These are phyloP conservation scores for Venturia carpophila DNA, from an alignment of 2,329 filamentous ascomycete species.

Conservation along the genomic window DNA sequence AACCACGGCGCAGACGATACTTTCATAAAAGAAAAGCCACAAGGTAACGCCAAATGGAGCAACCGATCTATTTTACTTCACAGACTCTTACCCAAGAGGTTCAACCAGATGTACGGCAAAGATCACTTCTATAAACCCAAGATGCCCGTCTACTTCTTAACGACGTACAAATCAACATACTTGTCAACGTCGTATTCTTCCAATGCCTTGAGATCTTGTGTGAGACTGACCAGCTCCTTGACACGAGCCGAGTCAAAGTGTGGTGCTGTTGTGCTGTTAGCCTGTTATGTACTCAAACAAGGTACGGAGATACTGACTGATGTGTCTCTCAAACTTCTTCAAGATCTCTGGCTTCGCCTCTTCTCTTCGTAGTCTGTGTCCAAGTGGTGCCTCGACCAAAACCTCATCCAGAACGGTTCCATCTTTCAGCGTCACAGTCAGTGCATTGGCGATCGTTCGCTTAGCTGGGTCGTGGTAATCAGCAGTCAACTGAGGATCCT, in stretches of 20 bases:
- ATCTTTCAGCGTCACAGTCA: conserved; percentile 91
- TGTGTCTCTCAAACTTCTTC: conserved; percentile 89
- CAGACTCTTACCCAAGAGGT: not conserved
- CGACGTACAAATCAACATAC: conserved; percentile 82
- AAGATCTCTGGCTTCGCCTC: conserved; percentile 98
- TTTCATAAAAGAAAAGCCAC: not conserved
- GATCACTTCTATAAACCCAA: too few species aligned
- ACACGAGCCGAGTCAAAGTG: conserved; percentile 48
- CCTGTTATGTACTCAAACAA: not conserved
- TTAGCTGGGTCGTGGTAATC: conserved; percentile 93
- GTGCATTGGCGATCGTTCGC: conserved; percentile 93
- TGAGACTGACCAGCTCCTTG: conserved; percentile 72
- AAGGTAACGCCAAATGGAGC: not conserved
- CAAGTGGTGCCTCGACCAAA: conserved; percentile 86
- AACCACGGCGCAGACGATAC: not conserved
- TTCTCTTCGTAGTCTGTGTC: conserved; percentile 81
- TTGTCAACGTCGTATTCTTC: conserved; percentile 80
- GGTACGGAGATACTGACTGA: conserved; percentile 64
- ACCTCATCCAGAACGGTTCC: conserved; percentile 87
- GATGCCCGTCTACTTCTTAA: not conserved
- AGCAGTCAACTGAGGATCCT: conserved; percentile 87
- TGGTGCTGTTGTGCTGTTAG: conserved; percentile 11
- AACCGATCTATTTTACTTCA: not conserved
- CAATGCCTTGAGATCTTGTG: conserved; percentile 64
- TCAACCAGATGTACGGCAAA: not conserved